Evolutionary conservation across 805 yeast species (phyloP).

Genomic region (Candida vaughaniae): DNA sequence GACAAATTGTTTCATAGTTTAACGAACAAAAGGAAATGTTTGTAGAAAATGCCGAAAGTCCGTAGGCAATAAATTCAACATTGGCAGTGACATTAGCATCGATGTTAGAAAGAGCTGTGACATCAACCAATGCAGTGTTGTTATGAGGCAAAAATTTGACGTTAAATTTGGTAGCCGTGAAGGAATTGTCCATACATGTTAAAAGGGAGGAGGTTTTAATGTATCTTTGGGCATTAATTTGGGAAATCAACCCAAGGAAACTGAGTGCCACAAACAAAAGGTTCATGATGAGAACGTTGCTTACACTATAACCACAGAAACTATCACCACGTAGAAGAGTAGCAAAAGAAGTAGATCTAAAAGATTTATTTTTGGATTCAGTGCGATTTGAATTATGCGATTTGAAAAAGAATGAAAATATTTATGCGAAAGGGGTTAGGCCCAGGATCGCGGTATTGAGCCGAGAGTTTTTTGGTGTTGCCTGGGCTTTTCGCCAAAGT

Average conservation of each 20-base stretch:
- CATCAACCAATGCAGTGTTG: conserved; percentile 58
- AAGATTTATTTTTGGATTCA: no score
- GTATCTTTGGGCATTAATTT: conserved; percentile 18
- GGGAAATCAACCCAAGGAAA: conserved; percentile 1
- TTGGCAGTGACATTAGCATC: conserved; percentile 69
- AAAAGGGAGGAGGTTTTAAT: conserved; percentile 67
- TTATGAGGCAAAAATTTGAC: conserved; percentile 71
- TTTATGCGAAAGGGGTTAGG: no score
- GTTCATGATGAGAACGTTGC: conserved; percentile 9
- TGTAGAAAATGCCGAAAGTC: conserved; percentile 59
- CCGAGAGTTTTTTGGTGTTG: no score
- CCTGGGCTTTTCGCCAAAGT: no score
- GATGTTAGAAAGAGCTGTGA: conserved; percentile 77
- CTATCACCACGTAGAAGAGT: no score
- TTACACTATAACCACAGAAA: neutral
- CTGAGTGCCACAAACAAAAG: conserved; percentile 1
- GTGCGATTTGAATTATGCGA: no score
- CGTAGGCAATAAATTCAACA: conserved; percentile 73
- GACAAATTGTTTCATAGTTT: conserved; percentile 59
- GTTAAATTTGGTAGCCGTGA: conserved; percentile 81
- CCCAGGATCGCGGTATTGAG: no score
- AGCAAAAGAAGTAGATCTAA: no score
- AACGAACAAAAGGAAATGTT: conserved; percentile 66
- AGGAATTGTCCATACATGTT: conserved; percentile 90
- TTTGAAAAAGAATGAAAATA: no score